Evolutionary conservation across 108 stramenopile species (phyloP).

Genomic region (Nannochloropsis gaditana): DNA sequence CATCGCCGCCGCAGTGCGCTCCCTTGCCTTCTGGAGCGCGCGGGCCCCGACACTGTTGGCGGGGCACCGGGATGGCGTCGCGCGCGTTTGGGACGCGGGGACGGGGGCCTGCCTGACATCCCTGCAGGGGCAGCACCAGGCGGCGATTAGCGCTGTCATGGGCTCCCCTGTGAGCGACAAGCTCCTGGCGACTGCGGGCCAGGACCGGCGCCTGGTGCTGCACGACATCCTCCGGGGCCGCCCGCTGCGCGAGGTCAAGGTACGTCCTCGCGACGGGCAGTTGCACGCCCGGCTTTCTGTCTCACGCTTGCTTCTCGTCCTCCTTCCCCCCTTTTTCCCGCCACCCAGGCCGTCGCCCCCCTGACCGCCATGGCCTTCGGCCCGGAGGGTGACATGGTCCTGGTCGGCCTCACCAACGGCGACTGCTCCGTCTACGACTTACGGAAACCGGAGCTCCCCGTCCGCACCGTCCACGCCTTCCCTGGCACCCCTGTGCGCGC

Average conservation of each 20-base stretch:
- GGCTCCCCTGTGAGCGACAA: constrained; percentile 7
- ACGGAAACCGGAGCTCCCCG: neutral
- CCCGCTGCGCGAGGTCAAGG: neutral
- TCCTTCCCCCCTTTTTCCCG: too few species aligned
- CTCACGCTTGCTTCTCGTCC: too few species aligned
- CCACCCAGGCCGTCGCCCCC: neutral
- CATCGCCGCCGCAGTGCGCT: neutral
- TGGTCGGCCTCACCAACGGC: neutral
- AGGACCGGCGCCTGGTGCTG: neutral
- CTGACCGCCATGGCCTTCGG: neutral
- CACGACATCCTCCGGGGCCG: neutral
- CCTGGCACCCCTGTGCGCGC: neutral
- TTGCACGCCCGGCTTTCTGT: too few species aligned
- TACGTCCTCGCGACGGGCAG: neutral
- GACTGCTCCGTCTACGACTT: neutral
- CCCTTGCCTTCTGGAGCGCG: constrained; percentile 4
- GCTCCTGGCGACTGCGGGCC: neutral
- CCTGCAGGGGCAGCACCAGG: neutral
- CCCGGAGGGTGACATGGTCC: constrained; percentile 3
- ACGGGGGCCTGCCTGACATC: constrained; percentile 9
- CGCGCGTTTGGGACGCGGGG: neutral
- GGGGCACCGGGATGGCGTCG: neutral
- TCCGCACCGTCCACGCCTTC: neutral
- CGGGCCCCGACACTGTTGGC: neutral
- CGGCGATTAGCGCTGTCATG: neutral